phyloP scores from a whole-genome alignment of 2,329 filamentous ascomycete genomes.

The Neonectria coccinea region DNA sequence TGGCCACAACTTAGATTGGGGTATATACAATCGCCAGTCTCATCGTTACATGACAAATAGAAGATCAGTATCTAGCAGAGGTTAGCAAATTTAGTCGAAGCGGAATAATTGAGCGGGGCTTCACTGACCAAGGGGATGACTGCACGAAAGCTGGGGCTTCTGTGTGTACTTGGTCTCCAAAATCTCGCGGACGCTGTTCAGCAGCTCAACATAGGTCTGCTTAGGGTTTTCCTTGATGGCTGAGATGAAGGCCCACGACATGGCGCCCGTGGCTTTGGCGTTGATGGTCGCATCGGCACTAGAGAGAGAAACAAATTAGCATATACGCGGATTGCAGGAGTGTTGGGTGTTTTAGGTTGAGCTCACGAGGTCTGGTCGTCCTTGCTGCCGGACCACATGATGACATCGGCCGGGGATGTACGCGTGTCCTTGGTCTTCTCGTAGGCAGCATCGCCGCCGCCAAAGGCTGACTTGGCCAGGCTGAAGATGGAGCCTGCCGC shows the following conservation, averaged over 20 bases:
- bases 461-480: conserved; percentile 88
- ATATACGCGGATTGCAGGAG: conserved; percentile 15
- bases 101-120: conserved; percentile 2
- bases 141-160: conserved; percentile 96
- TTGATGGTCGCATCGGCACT: conserved; percentile 92
- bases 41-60: conserved; percentile 72
- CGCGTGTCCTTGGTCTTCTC: conserved; percentile 87
- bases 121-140: conserved; percentile 89
- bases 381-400: conserved; percentile 98
- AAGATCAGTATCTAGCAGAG: conserved; percentile 68
- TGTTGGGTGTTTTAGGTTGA: not conserved
- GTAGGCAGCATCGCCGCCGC: conserved; percentile 80
- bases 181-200: conserved; percentile 95
- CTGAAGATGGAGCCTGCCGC: conserved; percentile 85
- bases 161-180: conserved; percentile 88
- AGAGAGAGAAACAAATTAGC: conserved; percentile 38
- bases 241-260: conserved; percentile 97
- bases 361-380: conserved; percentile 87
- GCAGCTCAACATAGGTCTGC: conserved; percentile 94
- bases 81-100: conserved; percentile 14
- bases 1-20: not conserved
- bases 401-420: conserved; percentile 93
- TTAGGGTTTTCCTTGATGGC: conserved; percentile 92
- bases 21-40: not conserved
- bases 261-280: conserved; percentile 92